These are phyloP conservation scores for Trichoderma sp. DNA, from an alignment of 2,329 filamentous ascomycete genomes.

Conservation along the genomic window DNA sequence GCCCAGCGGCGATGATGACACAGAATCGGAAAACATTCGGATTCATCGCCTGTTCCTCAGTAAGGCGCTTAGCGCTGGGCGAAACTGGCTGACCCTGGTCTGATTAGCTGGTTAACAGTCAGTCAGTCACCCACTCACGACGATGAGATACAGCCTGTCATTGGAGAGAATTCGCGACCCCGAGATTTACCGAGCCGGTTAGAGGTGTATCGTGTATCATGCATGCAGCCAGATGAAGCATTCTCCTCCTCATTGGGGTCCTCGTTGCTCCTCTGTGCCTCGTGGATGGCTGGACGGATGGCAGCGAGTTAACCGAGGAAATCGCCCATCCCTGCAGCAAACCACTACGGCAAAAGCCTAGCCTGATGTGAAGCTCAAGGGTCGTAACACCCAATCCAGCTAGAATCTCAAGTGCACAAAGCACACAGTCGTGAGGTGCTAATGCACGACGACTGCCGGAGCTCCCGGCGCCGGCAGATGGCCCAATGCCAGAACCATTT, in stretches of 20 bases:
- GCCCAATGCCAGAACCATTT: conserved; percentile 13
- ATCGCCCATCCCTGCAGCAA: not conserved
- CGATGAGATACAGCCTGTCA: not conserved
- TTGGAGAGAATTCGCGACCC: conserved; percentile 3
- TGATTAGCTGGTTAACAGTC: not conserved
- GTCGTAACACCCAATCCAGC: conserved; percentile 8
- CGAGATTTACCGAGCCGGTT: conserved; percentile 17
- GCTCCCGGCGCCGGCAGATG: conserved; percentile 26
- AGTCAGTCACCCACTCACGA: not conserved
- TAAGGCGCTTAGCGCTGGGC: not conserved
- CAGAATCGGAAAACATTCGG: not conserved
- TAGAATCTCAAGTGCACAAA: not conserved
- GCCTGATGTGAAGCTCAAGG: not conserved
- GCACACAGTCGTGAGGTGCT: not conserved
- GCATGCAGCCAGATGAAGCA: not conserved
- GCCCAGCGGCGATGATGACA: not conserved
- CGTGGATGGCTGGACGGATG: not conserved
- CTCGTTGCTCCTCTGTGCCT: not conserved
- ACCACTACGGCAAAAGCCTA: not conserved
- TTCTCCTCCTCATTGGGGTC: not conserved
- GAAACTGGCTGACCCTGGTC: not conserved
- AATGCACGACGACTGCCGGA: conserved; percentile 22
- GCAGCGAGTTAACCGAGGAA: conserved; percentile 10
- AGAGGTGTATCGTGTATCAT: not conserved
- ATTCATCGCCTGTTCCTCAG: not conserved